Evolutionary conservation across 257 asterid genomes (phyloP), one percentile per base, ranked within the genome.

Genomic region (Echites panduratus): DNA sequence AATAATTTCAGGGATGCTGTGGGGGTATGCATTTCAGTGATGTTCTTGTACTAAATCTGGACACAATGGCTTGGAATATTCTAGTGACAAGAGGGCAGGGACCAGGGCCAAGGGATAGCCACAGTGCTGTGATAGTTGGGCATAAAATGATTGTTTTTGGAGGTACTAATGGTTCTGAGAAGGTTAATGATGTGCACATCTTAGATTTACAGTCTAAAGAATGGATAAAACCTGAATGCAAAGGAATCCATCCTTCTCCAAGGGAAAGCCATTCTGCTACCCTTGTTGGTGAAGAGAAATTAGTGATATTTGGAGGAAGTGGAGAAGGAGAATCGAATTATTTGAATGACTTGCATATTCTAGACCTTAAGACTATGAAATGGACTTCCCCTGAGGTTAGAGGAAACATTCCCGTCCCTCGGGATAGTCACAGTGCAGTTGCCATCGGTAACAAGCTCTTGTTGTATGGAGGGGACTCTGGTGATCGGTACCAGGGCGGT

Each of bases 81-180:
- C 85, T 91, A 41, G 81, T 83, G 81, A 94, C 98, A 2, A 78
- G 83, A 5, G 98, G 98, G 70, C 75, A 73, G 68, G 96, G 92
- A 5, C 98, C 98, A 0, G 97, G 98, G 29, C 96, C 97, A 0
- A 78, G 96, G 5, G 98, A 94, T 82, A 94, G 98, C 85, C 98
- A 94, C 81, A 87, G 78, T 66, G 88, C 96, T 5, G 89, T 80
- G 0, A 74, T 91, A 4, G 84, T 94, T 24, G 98, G 93, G 14
- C 86, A 82, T 77, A 79, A 69, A 69, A 94, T 94, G 97, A 71
- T 88, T 3, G 89, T 94, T 0, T 94, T 94, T 72, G 98, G 97
- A 24, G 98, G 98, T 58, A 89, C 97, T 20, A 85, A 94, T 72
- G 98, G 98, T 32, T 82, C 82, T 4, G 84, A 82, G 88, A 94